These are phyloP conservation scores for Populus hybrid DNA, from an alignment of 441 rosid genomes.

Conservation along the genomic window DNA sequence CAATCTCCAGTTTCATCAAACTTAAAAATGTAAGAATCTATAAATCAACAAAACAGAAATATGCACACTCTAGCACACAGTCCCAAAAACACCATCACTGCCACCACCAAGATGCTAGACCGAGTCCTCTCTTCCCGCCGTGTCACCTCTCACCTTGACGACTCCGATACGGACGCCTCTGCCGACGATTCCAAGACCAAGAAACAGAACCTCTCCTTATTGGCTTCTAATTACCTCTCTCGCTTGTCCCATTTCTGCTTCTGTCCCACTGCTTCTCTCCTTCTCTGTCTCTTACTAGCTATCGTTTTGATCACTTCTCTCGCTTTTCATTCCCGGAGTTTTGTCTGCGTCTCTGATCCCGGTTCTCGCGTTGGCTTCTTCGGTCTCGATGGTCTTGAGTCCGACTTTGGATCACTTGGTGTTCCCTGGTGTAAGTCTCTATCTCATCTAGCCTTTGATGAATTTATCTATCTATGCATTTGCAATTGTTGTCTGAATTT, in stretches of 20 bases:
- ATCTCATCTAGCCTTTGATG: neutral
- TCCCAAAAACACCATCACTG: neutral
- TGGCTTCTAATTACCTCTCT: constrained; percentile 54
- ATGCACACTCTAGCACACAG: constrained; percentile 15
- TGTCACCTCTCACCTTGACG: constrained; percentile 40
- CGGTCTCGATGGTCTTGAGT: constrained; percentile 73
- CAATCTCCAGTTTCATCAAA: neutral
- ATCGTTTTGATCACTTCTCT: constrained; percentile 32
- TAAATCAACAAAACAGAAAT: neutral
- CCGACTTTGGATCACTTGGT: constrained; percentile 88
- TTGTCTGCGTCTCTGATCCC: constrained; percentile 82
- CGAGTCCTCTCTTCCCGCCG: constrained; percentile 71
- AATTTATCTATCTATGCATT: neutral
- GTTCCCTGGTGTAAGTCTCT: constrained; percentile 96
- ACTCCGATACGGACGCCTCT: constrained; percentile 33
- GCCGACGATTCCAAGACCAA: constrained; percentile 80
- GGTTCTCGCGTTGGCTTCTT: constrained; percentile 66
- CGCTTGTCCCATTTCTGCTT: constrained; percentile 63
- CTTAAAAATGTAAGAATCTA: neutral
- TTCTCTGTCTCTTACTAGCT: constrained; percentile 45
- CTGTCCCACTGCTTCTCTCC: constrained; percentile 41
- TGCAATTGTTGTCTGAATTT: neutral
- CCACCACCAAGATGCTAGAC: constrained; percentile 49
- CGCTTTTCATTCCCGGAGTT: constrained; percentile 47
- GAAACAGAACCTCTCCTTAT: constrained; percentile 55